Percentiles rank a stretch among this genome's conserved stretches.
These are phyloP conservation scores for Aleurites moluccanus DNA, from an alignment of 441 rosid species.

Conservation along the genomic window DNA sequence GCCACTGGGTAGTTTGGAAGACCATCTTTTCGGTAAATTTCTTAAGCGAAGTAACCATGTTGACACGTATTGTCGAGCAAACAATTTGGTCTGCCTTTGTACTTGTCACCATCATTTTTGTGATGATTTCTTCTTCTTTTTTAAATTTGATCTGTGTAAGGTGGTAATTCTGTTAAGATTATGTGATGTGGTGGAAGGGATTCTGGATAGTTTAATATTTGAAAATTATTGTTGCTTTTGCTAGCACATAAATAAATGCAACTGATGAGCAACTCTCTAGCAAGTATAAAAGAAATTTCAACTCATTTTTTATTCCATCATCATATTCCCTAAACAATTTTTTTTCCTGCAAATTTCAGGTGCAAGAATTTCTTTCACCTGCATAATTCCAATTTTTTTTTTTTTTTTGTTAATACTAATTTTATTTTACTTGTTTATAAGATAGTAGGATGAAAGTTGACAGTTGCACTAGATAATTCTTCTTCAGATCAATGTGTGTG, in stretches of 20 bases:
- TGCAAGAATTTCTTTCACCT: background rate
- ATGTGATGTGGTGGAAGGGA: background rate
- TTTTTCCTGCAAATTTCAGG: background rate
- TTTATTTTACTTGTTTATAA: background rate
- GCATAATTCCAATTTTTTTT: background rate
- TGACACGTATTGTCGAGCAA: too few species aligned
- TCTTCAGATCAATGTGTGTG: background rate
- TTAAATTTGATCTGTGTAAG: background rate
- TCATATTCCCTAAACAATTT: background rate
- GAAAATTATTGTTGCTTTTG: background rate
- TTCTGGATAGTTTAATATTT: background rate
- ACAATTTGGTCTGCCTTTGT: too few species aligned
- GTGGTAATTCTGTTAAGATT: background rate
- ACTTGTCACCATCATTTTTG: background rate
- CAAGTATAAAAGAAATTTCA: background rate
- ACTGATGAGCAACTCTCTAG: background rate
- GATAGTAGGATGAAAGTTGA: background rate
- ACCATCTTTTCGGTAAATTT: conserved; percentile 78
- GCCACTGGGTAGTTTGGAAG: conserved; percentile 92
- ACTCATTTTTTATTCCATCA: background rate
- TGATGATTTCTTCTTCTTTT: background rate
- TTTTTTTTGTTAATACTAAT: background rate
- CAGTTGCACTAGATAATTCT: background rate
- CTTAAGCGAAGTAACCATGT: background rate
- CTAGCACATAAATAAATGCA: background rate